Conservation (phyloP, 1,284 basidiomycete genomes). For the Vanrija sp. region DNA sequence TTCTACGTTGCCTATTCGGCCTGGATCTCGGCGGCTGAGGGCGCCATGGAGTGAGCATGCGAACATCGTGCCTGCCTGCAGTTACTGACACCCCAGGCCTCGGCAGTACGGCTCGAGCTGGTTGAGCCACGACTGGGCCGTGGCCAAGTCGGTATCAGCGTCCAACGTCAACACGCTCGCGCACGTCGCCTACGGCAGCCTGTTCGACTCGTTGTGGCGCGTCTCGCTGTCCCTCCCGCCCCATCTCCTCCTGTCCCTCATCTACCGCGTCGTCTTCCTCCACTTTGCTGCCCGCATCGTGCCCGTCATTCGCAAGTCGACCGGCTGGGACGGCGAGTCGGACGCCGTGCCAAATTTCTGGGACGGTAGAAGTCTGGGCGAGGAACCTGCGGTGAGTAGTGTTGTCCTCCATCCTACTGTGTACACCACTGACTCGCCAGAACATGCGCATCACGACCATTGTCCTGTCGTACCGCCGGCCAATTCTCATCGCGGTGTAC, state of each 20-base stretch:
- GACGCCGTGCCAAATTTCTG: constrained; percentile 36
- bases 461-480: constrained; percentile 45
- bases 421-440: constrained; percentile 10
- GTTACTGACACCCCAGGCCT: constrained; percentile 23
- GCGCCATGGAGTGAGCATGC: constrained; percentile 43
- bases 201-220: constrained; percentile 33
- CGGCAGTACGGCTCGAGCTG: constrained; percentile 42
- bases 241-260: constrained; percentile 63
- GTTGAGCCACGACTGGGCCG: constrained; percentile 26
- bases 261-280: constrained; percentile 77
- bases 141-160: constrained; percentile 11
- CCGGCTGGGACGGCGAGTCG: constrained; percentile 38
- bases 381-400: constrained; percentile 44
- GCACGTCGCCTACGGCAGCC: constrained; percentile 22
- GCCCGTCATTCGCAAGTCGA: constrained; percentile 61
- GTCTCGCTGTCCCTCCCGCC: constrained; percentile 40
- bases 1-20: constrained; percentile 66
- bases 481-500: constrained; percentile 50
- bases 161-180: constrained; percentile 23
- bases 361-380: constrained; percentile 42
- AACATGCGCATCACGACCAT: constrained; percentile 48
- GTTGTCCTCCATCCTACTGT: too few relatives aligned
- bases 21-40: constrained; percentile 47
- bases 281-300: constrained; percentile 78
- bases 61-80: background rate